A percentile compares a stretch with the other conserved stretches of the same genome.
phyloP scores from a whole-genome alignment of 2,329 filamentous ascomycete genomes.

The Xylaria sp. region DNA sequence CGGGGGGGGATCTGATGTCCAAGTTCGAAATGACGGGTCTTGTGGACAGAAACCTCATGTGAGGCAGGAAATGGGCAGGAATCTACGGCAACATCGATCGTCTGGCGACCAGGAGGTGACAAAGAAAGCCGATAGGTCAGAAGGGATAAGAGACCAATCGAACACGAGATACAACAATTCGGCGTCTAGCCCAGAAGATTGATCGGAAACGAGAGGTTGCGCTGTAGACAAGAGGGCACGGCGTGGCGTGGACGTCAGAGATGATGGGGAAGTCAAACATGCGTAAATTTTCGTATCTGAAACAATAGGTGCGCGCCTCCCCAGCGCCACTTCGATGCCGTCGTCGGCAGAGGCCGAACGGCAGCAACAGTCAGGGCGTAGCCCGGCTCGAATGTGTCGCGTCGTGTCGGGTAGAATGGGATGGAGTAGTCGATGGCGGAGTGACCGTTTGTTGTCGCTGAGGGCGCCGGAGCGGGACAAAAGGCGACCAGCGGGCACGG shows the following conservation, averaged over 20 bases:
- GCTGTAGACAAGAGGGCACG: neutral
- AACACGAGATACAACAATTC: neutral
- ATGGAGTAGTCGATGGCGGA: neutral
- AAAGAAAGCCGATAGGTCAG: neutral
- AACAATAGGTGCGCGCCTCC: neutral
- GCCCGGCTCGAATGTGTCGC: neutral
- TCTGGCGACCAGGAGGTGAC: conserved; percentile 2
- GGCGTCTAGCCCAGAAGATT: neutral
- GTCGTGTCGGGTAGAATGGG: neutral
- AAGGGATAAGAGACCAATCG: conserved; percentile 11
- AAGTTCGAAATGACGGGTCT: conserved; percentile 4
- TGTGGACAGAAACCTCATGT: conserved; percentile 31
- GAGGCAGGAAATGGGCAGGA: conserved; percentile 15
- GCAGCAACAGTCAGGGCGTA: neutral
- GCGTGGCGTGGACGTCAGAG: neutral
- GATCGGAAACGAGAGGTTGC: neutral
- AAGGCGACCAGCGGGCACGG: conserved; percentile 17
- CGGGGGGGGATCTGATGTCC: neutral
- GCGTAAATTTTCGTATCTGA: neutral
- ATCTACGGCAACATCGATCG: conserved; percentile 32
- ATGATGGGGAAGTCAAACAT: neutral
- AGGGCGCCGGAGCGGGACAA: conserved; percentile 14
- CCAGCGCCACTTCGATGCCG: neutral
- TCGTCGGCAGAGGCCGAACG: neutral
- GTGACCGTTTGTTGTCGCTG: neutral